Evolutionary conservation across 345 rosid genomes (phyloP).

Genomic region (Hibiscus syriacus): DNA sequence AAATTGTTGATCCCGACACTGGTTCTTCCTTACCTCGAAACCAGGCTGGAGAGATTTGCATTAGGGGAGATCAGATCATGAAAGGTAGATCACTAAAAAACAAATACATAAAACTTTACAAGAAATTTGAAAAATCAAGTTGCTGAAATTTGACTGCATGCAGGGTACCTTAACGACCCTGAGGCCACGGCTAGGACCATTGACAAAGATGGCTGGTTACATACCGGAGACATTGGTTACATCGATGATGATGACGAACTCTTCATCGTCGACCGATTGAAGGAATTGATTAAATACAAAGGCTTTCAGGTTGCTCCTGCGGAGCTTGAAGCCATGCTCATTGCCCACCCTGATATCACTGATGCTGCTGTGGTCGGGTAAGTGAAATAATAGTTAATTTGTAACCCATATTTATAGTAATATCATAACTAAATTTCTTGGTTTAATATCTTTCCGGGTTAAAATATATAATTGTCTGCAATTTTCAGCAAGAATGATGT

Average conservation of each 20-base stretch:
- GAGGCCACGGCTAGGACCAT: conserved; percentile 41
- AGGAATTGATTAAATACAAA: conserved; percentile 66
- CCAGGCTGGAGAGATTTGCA: conserved; percentile 72
- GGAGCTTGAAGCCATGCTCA: conserved; percentile 61
- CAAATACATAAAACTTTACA: neutral
- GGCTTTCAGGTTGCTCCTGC: conserved; percentile 82
- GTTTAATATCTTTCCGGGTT: neutral
- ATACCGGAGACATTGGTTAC: conserved; percentile 62
- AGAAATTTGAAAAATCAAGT: neutral
- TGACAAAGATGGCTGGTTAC: conserved; percentile 59
- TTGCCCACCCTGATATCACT: conserved; percentile 35
- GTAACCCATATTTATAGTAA: neutral
- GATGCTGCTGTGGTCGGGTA: conserved; percentile 67
- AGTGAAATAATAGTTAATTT: conserved; percentile 11
- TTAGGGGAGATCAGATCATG: conserved; percentile 79
- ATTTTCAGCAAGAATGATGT: conserved; percentile 54
- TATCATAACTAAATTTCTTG: neutral
- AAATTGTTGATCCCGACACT: conserved; percentile 66
- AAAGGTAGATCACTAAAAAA: conserved; percentile 37
- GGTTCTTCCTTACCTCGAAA: conserved; percentile 52
- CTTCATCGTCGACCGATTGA: conserved; percentile 50
- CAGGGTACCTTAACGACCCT: conserved; percentile 43
- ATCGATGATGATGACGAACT: conserved; percentile 56
- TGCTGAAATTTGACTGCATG: neutral
- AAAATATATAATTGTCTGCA: neutral